Evolutionary conservation across 495 filamentous ascomycete species (phyloP).

Genomic region (Penicillium odoratum): DNA sequence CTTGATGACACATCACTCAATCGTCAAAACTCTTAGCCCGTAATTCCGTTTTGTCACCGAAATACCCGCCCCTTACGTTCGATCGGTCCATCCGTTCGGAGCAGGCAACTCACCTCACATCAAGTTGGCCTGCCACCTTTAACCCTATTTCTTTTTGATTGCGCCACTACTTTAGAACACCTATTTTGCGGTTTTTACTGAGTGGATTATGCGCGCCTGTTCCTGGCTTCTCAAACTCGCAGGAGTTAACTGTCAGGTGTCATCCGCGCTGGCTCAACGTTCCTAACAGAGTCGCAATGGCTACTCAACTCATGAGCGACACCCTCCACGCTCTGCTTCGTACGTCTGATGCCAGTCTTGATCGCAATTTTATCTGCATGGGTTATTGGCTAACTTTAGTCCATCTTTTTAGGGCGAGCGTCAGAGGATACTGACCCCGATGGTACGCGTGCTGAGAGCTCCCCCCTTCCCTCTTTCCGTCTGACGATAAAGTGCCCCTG

Average conservation of each 20-base stretch:
- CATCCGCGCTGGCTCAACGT: slow-evolving; percentile 28
- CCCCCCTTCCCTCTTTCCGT: slow-evolving; percentile 11
- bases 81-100: slow-evolving; percentile 20
- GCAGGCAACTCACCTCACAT: slow-evolving; percentile 21
- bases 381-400: slow-evolving; percentile 20
- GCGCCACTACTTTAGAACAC: slow-evolving; percentile 3
- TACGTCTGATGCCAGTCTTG: slow-evolving; percentile 26
- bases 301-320: slow-evolving; percentile 39
- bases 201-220: slow-evolving; percentile 40
- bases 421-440: slow-evolving; percentile 51
- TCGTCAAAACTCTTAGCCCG: background rate
- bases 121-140: slow-evolving; percentile 9
- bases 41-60: slow-evolving; percentile 1
- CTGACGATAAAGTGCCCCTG: slow-evolving; percentile 3
- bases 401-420: slow-evolving; percentile 30
- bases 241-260: slow-evolving; percentile 35
- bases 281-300: slow-evolving; percentile 36
- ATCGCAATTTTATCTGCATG: background rate
- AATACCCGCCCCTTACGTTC: slow-evolving; percentile 1
- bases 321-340: slow-evolving; percentile 40
- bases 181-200: slow-evolving; percentile 8
- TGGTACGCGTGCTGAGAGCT: slow-evolving; percentile 38
- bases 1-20: background rate
- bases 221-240: slow-evolving; percentile 29
- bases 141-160: slow-evolving; percentile 8